Evolutionary conservation across 164 flowering plant species (phyloP).

Genomic region (Stephania cephalantha): DNA sequence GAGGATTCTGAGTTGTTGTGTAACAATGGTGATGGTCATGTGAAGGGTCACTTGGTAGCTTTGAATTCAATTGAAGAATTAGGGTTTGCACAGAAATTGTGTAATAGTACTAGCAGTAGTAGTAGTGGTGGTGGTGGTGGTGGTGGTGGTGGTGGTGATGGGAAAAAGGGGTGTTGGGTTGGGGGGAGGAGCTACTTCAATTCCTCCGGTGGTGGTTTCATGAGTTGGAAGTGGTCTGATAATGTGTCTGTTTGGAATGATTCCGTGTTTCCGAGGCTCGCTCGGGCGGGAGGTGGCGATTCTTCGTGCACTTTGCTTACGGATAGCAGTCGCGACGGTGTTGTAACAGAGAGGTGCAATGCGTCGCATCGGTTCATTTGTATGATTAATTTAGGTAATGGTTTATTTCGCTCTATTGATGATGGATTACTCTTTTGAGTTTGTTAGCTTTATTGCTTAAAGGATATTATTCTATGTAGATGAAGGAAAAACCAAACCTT

Average conservation of each 20-base stretch:
- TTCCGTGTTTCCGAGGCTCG: slow-evolving; percentile 37
- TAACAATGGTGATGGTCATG: slow-evolving; percentile 35
- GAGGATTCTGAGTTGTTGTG: slow-evolving; percentile 54
- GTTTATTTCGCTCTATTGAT: neutral
- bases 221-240: slow-evolving; percentile 83
- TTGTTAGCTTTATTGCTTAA: neutral
- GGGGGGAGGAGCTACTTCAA: slow-evolving; percentile 48
- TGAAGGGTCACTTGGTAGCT: slow-evolving; percentile 74
- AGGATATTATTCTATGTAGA: too few species aligned
- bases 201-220: slow-evolving; percentile 19
- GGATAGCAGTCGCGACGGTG: slow-evolving; percentile 28
- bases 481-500: neutral
- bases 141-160: slow-evolving; percentile 7
- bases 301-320: slow-evolving; percentile 44
- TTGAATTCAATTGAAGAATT: slow-evolving; percentile 51
- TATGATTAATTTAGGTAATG: slow-evolving; percentile 51
- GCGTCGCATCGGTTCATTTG: slow-evolving; percentile 54
- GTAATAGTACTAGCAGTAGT: slow-evolving; percentile 10
- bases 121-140: neutral
- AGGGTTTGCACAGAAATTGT: slow-evolving; percentile 42
- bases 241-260: slow-evolving; percentile 48
- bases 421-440: neutral
- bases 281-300: slow-evolving; percentile 1
- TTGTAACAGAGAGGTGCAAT: slow-evolving; percentile 54
- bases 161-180: slow-evolving; percentile 64